Conservation (phyloP, 2,329 filamentous ascomycete species). For the Escovopsis weberi region DNA sequence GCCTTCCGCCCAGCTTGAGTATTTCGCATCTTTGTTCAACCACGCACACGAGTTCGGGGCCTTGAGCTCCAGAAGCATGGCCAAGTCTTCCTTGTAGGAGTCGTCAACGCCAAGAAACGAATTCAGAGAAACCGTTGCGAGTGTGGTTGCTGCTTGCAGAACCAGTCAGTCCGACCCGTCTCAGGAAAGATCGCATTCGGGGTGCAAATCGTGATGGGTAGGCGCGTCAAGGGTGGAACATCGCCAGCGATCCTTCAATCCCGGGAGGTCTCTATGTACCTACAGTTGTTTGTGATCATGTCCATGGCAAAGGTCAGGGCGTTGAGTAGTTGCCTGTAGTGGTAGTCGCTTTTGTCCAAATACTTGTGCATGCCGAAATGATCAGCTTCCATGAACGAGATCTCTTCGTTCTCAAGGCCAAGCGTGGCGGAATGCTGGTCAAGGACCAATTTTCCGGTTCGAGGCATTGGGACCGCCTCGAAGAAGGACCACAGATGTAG, state of each 20-base stretch:
- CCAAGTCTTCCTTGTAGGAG: neutral
- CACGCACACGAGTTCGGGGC: neutral
- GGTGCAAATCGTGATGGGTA: neutral
- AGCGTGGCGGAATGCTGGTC: constrained; percentile 3
- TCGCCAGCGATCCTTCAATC: neutral
- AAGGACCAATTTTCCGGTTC: neutral
- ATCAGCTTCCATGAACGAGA: constrained; percentile 3
- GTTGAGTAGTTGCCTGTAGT: constrained; percentile 4
- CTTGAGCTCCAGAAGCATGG: neutral
- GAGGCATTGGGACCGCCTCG: neutral
- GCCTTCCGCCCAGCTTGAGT: neutral
- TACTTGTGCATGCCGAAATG: constrained; percentile 4
- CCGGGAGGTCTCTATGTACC: neutral
- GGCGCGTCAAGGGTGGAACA: neutral
- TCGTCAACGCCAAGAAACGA: neutral
- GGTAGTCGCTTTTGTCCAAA: neutral
- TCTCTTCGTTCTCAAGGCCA: constrained; percentile 1
- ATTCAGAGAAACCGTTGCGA: neutral
- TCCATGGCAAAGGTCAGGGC: constrained; percentile 2
- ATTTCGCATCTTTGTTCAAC: neutral
- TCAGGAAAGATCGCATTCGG: neutral
- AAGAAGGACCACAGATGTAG: constrained; percentile 3
- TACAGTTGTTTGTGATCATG: neutral
- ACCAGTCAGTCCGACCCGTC: neutral
- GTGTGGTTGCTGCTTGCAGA: neutral